These are phyloP conservation scores for Tolypocladium sp. DNA, from an alignment of 2,329 filamentous ascomycete species.

Conservation along the genomic window DNA sequence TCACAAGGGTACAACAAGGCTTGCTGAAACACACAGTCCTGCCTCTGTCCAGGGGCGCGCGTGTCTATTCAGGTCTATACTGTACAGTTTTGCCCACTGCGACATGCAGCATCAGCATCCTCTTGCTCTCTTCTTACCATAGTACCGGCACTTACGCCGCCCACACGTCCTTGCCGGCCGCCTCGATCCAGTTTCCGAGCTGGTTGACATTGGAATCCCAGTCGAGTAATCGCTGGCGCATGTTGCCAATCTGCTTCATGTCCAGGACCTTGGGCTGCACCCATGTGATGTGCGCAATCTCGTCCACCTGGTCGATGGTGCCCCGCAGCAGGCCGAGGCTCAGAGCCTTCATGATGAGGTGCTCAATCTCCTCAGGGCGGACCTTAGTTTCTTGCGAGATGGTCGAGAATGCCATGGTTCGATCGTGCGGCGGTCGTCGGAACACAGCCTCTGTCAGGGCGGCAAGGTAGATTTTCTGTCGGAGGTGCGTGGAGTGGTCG, in stretches of 20 bases:
- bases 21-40: not conserved
- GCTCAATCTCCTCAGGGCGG: slow-evolving; percentile 83
- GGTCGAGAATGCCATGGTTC: slow-evolving; percentile 82
- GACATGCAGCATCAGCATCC: not conserved
- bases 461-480: slow-evolving; percentile 96
- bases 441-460: slow-evolving; percentile 95
- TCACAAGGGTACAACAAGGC: not conserved
- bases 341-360: slow-evolving; percentile 98
- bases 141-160: slow-evolving; percentile 49
- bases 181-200: slow-evolving; percentile 94
- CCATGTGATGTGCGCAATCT: slow-evolving; percentile 94
- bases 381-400: slow-evolving; percentile 93
- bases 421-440: slow-evolving; percentile 88
- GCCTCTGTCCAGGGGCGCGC: not conserved
- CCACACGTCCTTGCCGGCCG: slow-evolving; percentile 91
- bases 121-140: not conserved
- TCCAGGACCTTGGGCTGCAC: slow-evolving; percentile 97
- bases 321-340: slow-evolving; percentile 83
- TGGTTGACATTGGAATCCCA: slow-evolving; percentile 97
- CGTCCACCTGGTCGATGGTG: slow-evolving; percentile 92
- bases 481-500: slow-evolving; percentile 73
- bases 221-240: slow-evolving; percentile 79
- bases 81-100: not conserved
- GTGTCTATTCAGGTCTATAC: not conserved
- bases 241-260: slow-evolving; percentile 87